Evolutionary conservation across 495 filamentous ascomycete species (phyloP).

Genomic region (Hypoxylon cercidicola): DNA sequence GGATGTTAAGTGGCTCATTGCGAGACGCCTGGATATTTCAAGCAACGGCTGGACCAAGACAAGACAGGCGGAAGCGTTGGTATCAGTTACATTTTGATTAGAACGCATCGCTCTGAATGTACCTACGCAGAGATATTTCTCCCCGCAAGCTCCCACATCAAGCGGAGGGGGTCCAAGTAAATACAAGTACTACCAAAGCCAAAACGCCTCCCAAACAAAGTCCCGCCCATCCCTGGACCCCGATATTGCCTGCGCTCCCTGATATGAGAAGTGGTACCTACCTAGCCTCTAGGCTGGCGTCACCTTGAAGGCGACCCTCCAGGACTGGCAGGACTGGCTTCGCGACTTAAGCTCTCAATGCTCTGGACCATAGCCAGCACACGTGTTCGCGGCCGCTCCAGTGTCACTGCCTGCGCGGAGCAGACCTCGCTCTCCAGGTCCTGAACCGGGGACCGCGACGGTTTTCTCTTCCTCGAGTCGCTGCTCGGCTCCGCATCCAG

Average conservation of each 20-base stretch:
- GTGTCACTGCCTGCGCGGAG: slow-evolving; percentile 39
- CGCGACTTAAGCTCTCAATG: slow-evolving; percentile 53
- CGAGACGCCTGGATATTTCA: no score
- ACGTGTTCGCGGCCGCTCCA: slow-evolving; percentile 50
- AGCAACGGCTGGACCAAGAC: not conserved
- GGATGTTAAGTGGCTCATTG: no score
- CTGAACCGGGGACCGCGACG: slow-evolving; percentile 29
- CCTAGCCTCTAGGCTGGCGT: not conserved
- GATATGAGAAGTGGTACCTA: no score
- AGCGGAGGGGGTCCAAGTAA: not conserved
- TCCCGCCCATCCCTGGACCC: not conserved
- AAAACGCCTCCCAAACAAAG: slow-evolving; percentile 5
- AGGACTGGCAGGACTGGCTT: slow-evolving; percentile 48
- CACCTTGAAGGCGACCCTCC: slow-evolving; percentile 39
- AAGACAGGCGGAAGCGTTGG: no score
- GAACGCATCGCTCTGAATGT: slow-evolving; percentile 8
- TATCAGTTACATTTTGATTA: not conserved
- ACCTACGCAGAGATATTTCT: slow-evolving; percentile 4
- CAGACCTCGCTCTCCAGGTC: slow-evolving; percentile 39
- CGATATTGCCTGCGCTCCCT: not conserved
- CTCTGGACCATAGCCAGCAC: slow-evolving; percentile 62
- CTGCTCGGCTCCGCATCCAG: slow-evolving; percentile 21
- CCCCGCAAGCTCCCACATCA: not conserved
- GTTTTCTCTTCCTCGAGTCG: slow-evolving; percentile 38
- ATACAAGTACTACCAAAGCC: slow-evolving; percentile 16